phyloP scores from a whole-genome alignment of 352 stramenopile species.

The Albugo candida region DNA sequence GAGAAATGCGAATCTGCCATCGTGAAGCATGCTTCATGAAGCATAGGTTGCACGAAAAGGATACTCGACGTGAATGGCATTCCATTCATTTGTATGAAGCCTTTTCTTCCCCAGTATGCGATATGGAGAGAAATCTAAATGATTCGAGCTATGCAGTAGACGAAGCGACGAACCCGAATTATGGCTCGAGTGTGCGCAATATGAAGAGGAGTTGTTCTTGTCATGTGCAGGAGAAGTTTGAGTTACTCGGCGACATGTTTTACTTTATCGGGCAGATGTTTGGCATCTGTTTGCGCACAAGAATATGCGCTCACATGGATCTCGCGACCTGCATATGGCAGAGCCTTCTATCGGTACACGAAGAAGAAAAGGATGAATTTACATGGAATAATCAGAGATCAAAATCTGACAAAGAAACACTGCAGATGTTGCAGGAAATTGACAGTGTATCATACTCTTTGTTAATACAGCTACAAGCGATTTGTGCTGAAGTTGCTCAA shows the following conservation, averaged over 20 bases:
- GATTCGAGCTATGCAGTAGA: not conserved
- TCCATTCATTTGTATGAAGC: not conserved
- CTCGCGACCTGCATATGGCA: conserved; percentile 56
- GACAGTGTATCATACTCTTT: conserved; percentile 40
- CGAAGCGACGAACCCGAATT: no score
- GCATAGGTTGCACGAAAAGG: no score
- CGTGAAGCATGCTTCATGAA: not conserved
- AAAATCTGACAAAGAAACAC: not conserved
- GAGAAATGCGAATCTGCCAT: conserved; percentile 2
- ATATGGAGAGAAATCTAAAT: not conserved
- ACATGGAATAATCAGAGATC: conserved; percentile 14
- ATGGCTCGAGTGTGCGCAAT: no score
- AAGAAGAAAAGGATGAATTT: not conserved
- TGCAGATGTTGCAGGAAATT: conserved; percentile 36
- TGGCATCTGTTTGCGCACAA: conserved; percentile 65
- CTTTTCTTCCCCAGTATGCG: not conserved
- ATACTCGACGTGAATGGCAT: not conserved
- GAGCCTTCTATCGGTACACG: conserved; percentile 14
- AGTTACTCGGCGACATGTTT: conserved; percentile 70
- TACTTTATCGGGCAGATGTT: conserved; percentile 82
- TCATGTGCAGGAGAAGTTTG: conserved; percentile 17
- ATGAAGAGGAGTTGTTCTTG: no score
- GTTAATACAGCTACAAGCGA: conserved; percentile 19
- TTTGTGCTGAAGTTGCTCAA: not conserved
- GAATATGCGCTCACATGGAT: conserved; percentile 55